Percentiles rank a stretch among this genome's conserved stretches.
Evolutionary conservation across 305 asterid species (phyloP).

Genomic region (Rubia tinctorum): DNA sequence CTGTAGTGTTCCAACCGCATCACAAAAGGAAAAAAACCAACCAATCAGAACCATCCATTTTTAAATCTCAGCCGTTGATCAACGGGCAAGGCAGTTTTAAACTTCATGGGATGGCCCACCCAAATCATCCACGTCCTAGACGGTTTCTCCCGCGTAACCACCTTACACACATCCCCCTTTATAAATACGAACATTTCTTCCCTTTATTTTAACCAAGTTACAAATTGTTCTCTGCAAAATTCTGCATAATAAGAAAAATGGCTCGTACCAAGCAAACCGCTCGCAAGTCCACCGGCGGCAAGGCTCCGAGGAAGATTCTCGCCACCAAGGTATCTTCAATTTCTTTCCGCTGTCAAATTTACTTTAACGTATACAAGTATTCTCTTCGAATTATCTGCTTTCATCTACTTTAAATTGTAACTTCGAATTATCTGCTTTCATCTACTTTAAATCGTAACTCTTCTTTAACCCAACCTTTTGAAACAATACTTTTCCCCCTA

Average conservation of each 20-base stretch:
- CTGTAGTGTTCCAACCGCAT: too few relatives aligned
- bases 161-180: neutral
- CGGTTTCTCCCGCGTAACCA: constrained; percentile 4
- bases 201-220: too few relatives aligned
- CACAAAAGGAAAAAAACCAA: neutral
- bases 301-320: constrained; percentile 17
- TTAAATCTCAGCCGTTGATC: constrained; percentile 19
- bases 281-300: constrained; percentile 18
- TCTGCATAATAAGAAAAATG: neutral
- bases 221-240: too few relatives aligned
- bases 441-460: too few relatives aligned
- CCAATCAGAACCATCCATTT: constrained; percentile 26
- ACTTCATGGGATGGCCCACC: neutral
- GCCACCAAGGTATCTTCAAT: neutral
- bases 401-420: too few relatives aligned
- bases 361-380: too few relatives aligned
- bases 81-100: constrained; percentile 2
- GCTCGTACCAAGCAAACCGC: constrained; percentile 19
- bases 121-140: constrained; percentile 24
- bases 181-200: constrained; percentile 17
- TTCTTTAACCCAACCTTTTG: too few relatives aligned
- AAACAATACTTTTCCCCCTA: too few relatives aligned
- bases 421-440: too few relatives aligned
- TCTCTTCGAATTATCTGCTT: too few relatives aligned
- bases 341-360: neutral